Base-by-base conservation (phyloP, 2,329 filamentous ascomycete genomes). In the Cadophora luteo-olivacea region DNA sequence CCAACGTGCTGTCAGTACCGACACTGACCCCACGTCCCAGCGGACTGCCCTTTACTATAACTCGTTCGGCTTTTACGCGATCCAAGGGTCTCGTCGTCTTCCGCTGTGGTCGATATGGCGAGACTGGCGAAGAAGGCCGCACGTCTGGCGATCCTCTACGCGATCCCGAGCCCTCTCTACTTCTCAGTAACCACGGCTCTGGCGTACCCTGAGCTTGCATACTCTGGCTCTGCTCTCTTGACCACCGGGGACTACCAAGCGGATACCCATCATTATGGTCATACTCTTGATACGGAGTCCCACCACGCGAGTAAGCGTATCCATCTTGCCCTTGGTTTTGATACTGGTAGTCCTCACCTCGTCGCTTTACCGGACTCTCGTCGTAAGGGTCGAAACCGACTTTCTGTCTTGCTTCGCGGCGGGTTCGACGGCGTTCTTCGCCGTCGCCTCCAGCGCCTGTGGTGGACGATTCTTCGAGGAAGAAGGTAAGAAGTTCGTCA, bases 311-410 rank as follows among this genome's bases (percentile, higher is more conserved):
- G 24, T 71, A 70, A 32, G 68, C 62, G 2, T 75, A 69, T 70
- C 72, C 69, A 9, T 76, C 45, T 57, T 74, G 61, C 67, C 68
- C 60, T 65, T 77, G 48, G 9, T 72, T 38, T 68, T 81, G 78
- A 65, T 86, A 85, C 60, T 89, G 84, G 72, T 91, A 91, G n/a
- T 89, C 87, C 75, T 92, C 89, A 1, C 88, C 87, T 22, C 70
- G 69, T 29, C 69, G 82, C 76, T 92, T 92, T 63, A 92, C 82
- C 0, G 90, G 90, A 67, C 87, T 90, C 76, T 92, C 90, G 68
- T 92, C 87, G 76, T 92, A 92, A 0, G 90, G 90, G 75, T 92
- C 90, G 79, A 91, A 92, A 14, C 90, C 90, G 0, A 92, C 88
- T 60, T 87, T 82, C 61, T 84, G 80, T 25, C 87, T 79, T 4